These are phyloP conservation scores for Cercospora sp. DNA, from an alignment of 2,329 filamentous ascomycete genomes.

Conservation along the genomic window DNA sequence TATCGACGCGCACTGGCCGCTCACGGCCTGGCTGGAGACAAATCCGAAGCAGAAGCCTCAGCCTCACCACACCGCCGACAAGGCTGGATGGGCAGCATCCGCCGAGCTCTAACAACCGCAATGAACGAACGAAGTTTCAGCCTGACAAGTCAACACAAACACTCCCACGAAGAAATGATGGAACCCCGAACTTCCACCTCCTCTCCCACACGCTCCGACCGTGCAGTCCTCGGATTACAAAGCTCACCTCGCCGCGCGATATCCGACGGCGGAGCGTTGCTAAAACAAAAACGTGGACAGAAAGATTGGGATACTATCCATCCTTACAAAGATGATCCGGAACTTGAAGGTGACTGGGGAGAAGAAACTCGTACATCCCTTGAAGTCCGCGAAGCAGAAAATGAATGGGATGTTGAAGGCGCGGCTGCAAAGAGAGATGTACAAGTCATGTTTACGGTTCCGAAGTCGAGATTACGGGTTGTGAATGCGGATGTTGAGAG, in stretches of 20 bases:
- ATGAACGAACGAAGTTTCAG: constrained; percentile 37
- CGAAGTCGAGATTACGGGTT: constrained; percentile 80
- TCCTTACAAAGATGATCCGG: constrained; percentile 37
- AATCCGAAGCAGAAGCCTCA: constrained; percentile 16
- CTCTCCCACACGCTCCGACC: constrained; percentile 27
- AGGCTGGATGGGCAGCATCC: constrained; percentile 38
- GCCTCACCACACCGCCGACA: constrained; percentile 19
- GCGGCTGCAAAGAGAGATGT: constrained; percentile 50
- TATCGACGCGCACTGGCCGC: constrained; percentile 36
- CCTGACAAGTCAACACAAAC: constrained; percentile 28
- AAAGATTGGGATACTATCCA: constrained; percentile 39
- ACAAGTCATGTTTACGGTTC: constrained; percentile 85
- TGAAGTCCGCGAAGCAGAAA: constrained; percentile 39
- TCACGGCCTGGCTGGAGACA: constrained; percentile 11
- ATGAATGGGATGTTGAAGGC: constrained; percentile 54
- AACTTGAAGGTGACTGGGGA: constrained; percentile 40
- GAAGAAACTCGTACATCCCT: constrained; percentile 24
- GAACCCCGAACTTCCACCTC: constrained; percentile 28
- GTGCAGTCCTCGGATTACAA: not conserved
- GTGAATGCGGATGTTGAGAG: constrained; percentile 70
- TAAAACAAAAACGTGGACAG: constrained; percentile 44
- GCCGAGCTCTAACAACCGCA: constrained; percentile 36
- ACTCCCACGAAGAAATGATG: constrained; percentile 3
- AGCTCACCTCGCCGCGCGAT: constrained; percentile 44
- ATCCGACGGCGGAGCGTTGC: constrained; percentile 46